phyloP scores from a whole-genome alignment of 73 alveolate species.

The Stentor roeselii region DNA sequence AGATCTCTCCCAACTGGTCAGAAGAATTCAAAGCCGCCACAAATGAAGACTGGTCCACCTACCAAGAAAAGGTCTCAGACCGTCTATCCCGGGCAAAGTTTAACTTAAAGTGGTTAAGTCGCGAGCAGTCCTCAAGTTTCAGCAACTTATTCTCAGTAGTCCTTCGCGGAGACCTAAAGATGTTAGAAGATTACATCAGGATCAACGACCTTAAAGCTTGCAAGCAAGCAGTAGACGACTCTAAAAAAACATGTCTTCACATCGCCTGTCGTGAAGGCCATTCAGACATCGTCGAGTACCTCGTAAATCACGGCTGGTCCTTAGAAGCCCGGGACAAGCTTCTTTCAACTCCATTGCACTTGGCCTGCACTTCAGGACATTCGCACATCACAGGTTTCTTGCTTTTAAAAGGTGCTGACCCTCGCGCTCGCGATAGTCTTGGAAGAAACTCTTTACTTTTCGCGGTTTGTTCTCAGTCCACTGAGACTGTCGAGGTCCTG shows the following conservation, averaged over 20 bases:
- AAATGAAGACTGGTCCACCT: slow-evolving; percentile 87
- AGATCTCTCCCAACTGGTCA: slow-evolving; percentile 83
- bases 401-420: slow-evolving; percentile 76
- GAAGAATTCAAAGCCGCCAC: slow-evolving; percentile 71
- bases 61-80: slow-evolving; percentile 86
- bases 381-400: slow-evolving; percentile 72
- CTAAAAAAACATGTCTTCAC: slow-evolving; percentile 79
- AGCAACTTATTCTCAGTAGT: slow-evolving; percentile 58
- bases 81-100: slow-evolving; percentile 82
- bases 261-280: slow-evolving; percentile 82
- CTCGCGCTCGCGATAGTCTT: slow-evolving; percentile 74
- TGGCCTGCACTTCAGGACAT: slow-evolving; percentile 91
- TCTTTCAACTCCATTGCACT: slow-evolving; percentile 87
- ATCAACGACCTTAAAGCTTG: slow-evolving; percentile 62
- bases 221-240: slow-evolving; percentile 56
- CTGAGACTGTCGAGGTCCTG: slow-evolving; percentile 34
- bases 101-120: slow-evolving; percentile 87
- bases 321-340: slow-evolving; percentile 82
- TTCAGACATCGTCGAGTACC: slow-evolving; percentile 47
- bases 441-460: slow-evolving; percentile 90
- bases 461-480: slow-evolving; percentile 66
- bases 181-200: slow-evolving; percentile 51
- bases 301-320: slow-evolving; percentile 59
- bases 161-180: slow-evolving; percentile 73
- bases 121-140: slow-evolving; percentile 38